Conservation (phyloP, 306 rosid genomes). For the Dicorynia guianensis region DNA sequence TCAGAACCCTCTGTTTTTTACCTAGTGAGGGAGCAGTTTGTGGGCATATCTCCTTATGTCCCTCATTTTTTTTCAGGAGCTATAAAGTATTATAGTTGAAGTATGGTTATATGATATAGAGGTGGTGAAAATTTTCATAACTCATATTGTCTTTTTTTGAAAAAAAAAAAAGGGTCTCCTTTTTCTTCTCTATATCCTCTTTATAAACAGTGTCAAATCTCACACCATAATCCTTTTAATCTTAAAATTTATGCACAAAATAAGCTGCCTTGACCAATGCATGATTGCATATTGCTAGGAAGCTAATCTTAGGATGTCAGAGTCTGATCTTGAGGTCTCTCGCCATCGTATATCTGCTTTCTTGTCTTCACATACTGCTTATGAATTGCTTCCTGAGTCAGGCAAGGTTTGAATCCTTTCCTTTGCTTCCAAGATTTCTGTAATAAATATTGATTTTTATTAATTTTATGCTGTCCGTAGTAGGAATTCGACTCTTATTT, state of each 20-base stretch:
- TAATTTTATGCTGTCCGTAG: background rate
- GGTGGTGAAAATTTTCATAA: background rate
- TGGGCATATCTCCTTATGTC: constrained; percentile 11
- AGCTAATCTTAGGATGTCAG: constrained; percentile 53
- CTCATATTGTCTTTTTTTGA: background rate
- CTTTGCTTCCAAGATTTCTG: constrained; percentile 28
- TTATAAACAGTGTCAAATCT: background rate
- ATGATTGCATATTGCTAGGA: constrained; percentile 54
- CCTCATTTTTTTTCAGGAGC: background rate
- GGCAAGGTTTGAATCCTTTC: constrained; percentile 68
- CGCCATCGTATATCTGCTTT: constrained; percentile 56
- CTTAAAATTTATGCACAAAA: constrained; percentile 2
- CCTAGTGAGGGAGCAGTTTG: background rate
- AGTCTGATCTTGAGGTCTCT: constrained; percentile 57
- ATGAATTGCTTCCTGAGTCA: constrained; percentile 72
- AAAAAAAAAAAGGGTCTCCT: background rate
- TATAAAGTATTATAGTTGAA: no score
- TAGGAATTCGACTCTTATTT: constrained; percentile 16
- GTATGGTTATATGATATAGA: no score
- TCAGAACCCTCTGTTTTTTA: background rate
- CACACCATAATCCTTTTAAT: background rate
- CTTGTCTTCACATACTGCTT: constrained; percentile 63
- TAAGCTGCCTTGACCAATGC: constrained; percentile 41
- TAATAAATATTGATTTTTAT: no score
- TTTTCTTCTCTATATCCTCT: background rate